Evolutionary conservation across 2,329 filamentous ascomycete species (phyloP).

Genomic region (Zymoseptoria passerinii): DNA sequence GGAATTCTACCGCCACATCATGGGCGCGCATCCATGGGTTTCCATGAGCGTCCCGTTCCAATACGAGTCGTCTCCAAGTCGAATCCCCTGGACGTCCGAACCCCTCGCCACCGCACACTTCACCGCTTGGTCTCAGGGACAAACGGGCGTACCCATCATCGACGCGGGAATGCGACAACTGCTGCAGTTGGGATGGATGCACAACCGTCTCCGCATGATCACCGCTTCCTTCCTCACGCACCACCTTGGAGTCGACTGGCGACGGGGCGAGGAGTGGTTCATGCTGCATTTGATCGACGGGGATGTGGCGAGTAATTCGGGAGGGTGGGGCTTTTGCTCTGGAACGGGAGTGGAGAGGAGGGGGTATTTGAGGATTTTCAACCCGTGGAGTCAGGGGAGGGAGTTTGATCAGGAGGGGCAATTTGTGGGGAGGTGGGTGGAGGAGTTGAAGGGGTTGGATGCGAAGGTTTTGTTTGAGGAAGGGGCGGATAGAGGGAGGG

Average conservation of each 20-base stretch:
- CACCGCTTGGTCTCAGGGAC: slow-evolving; percentile 62
- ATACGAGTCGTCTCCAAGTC: slow-evolving; percentile 59
- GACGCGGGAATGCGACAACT: slow-evolving; percentile 82
- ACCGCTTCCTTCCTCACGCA: slow-evolving; percentile 73
- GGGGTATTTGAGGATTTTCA: slow-evolving; percentile 87
- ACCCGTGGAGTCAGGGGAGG: slow-evolving; percentile 74
- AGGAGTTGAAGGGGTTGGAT: slow-evolving; percentile 57
- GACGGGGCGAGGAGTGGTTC: slow-evolving; percentile 71
- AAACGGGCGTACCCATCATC: slow-evolving; percentile 73
- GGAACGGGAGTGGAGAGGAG: slow-evolving; percentile 73
- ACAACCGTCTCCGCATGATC: slow-evolving; percentile 79
- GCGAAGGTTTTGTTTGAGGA: slow-evolving; percentile 67
- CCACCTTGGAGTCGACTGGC: slow-evolving; percentile 75
- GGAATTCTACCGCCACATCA: slow-evolving; percentile 80
- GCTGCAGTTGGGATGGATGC: slow-evolving; percentile 63
- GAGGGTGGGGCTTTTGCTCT: slow-evolving; percentile 59
- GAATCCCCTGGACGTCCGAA: slow-evolving; percentile 63
- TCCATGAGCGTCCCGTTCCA: slow-evolving; percentile 76
- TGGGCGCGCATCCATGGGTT: slow-evolving; percentile 77
- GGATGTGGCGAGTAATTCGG: slow-evolving; percentile 72
- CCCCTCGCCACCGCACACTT: slow-evolving; percentile 48
- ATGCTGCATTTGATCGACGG: slow-evolving; percentile 75
- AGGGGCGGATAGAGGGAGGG: slow-evolving; percentile 50
- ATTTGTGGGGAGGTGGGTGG: slow-evolving; percentile 77
- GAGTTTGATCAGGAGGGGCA: slow-evolving; percentile 72